Conservation (phyloP, 306 rosid genomes). For the Malus orientalis region DNA sequence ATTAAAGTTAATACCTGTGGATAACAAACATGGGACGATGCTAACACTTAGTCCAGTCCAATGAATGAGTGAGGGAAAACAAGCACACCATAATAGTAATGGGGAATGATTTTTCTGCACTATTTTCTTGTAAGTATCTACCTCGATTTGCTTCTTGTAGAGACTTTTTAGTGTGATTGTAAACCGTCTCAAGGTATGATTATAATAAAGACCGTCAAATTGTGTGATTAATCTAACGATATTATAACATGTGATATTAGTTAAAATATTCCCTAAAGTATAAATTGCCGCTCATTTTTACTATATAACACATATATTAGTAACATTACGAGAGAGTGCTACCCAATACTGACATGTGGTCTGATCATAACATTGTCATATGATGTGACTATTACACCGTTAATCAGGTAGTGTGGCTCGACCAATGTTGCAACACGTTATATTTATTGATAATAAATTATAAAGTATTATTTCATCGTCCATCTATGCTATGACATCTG, state of each 20-base stretch:
- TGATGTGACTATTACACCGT: not conserved
- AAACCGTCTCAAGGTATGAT: not conserved
- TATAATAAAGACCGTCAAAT: not conserved
- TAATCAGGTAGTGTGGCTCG: not conserved
- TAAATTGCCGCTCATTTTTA: not conserved
- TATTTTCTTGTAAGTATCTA: too few species aligned
- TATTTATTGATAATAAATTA: not conserved
- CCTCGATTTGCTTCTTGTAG: not conserved
- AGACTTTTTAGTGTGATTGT: not conserved
- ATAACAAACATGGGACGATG: too few species aligned
- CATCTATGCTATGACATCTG: not conserved
- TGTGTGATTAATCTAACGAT: not conserved
- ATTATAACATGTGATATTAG: not conserved
- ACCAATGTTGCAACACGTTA: not conserved
- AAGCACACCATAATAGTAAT: too few species aligned
- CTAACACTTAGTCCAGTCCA: too few species aligned
- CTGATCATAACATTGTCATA: not conserved
- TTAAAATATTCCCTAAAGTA: not conserved
- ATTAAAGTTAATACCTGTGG: too few species aligned
- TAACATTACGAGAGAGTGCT: not conserved
- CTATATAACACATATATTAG: not conserved
- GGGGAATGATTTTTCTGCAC: not conserved
- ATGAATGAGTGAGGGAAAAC: too few species aligned
- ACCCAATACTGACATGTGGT: not conserved
- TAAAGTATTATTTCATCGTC: not conserved